Evolutionary conservation across 2,329 filamentous ascomycete genomes (phyloP), one percentile per base, ranked within the genome.

Genomic region (Zasmidium cellare): DNA sequence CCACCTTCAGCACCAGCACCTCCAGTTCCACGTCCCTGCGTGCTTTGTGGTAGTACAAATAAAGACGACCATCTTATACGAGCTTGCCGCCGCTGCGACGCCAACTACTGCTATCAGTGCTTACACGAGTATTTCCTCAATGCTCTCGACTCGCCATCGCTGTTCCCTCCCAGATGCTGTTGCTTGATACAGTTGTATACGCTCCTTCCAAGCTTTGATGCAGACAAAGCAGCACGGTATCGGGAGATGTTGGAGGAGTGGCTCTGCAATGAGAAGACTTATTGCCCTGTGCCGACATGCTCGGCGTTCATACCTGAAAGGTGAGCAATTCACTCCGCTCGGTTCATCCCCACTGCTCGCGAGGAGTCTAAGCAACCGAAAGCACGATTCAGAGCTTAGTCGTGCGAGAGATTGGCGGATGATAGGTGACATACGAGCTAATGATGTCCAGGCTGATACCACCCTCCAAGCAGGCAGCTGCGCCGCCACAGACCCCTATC

Each of bases 221-320:
- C 64, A 3, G 69, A 71, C 3, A 74, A 80, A 53, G 64, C 71
- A 1, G 63, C 66, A 12, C 60, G 64, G 2, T 83, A 75, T 65
- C 73, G 75, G 48, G 61, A 64, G 9, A 80, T 77, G 58, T 76
- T 78, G 53, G 79, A 82, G 47, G 79, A 82, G 64, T 79, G 77
- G 73, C 68, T 69, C 35, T 79, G 79, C 2, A 61, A 68, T 2
- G 70, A 78, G 23, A 78, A 78, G 7, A 64, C 78, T 6, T 83
- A 82, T 62, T 83, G 81, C 57, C 80, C 81, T 3, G 63, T 77
- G 9, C 73, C 75, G 9, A 74, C 68, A 9, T 83, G 81, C 64
- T 82, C 80, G 0, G 67, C 74, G 1, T 83, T 82, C 63, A 78
- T 83, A 23, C 67, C 75, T 22, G 65, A 69, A 28, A 70, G 74